Evolutionary conservation across 108 stramenopile genomes (phyloP), one percentile per base, ranked within the genome.

Genomic region (Skeletonema grethae): DNA sequence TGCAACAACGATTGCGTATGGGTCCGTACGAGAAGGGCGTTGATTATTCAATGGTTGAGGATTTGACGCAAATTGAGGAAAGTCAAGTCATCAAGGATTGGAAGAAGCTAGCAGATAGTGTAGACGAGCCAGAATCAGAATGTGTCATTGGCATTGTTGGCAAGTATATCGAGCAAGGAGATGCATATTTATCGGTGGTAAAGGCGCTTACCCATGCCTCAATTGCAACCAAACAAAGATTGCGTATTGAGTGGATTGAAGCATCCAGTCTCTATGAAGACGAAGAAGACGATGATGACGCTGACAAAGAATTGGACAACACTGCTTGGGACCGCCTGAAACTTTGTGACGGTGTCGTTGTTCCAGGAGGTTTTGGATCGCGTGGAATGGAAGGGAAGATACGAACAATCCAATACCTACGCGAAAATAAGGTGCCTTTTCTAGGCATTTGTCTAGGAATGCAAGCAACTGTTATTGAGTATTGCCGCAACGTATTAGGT

Each of bases 281-380:
- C 39, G n/a, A n/a, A 1, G 25, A 28, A 28, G 55, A 69, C 22
- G 70, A 72, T 18, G 86, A 88, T 9, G 56, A 65, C 22, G 62
- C 84, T 46, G 45, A 79, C 24, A 87, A 87, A 56, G 56, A 76
- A 5, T 58, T 16, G 36, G 46, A 83, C 57, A 85, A 82, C 11
- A 76, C 82, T 12, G 81, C 92, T 9, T 98, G 97, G 98, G 76
- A 85, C 45, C 83, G 86, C 41, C 63, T 98, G 3, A 70, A 90
- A 75, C 55, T 72, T 46, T 78, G 85, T 28, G 84, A 96, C 64
- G 96, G 94, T 0, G 77, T 97, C 9, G 85, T 99, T 43, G 95
- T 99, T 24, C 98, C 98, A 7, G 98, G 98, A 5, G 98, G 98
- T 25, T 99, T 99, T 79, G 94, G 94, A 22, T 70, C 39, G 35